Evolutionary conservation across 805 yeast genomes (phyloP), one percentile per base, ranked within the genome.

Genomic region (Nakazawaea sp.): DNA sequence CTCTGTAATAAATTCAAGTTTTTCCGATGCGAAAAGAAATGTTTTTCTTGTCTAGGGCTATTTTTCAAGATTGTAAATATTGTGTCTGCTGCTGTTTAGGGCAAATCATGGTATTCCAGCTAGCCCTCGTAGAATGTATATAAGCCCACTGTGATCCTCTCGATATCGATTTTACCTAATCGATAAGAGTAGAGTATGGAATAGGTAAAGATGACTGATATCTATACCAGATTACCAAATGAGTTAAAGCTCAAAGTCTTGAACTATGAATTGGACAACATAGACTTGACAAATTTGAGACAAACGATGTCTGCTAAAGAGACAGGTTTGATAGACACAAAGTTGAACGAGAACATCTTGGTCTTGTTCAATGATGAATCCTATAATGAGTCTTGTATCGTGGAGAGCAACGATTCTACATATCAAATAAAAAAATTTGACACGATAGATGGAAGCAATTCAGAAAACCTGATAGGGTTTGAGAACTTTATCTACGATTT

Each of bases 211-310:
- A 12, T 15, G 30, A 16, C 19, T 16, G 19, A 16, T 16, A 13
- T 28, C 16, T 30, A 30, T 24, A 16, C 34, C n/a, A 30, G 30
- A 24, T 24, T 37, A n/a, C 40, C 40, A 15, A 37, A 31, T 23
- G 40, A 37, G 25, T 37, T 37, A 33, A 37, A 37, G 25, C 27
- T 37, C 13, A 12, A 26, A 23, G 23, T 37, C 4, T 32, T 37
- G 16, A 18, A 32, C 17, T 18, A 11, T 3, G 27, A 18, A 11
- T 27, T 37, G 24, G 30, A 26, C 17, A 37, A 32, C 16, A 12
- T 7, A 15, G 40, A 37, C 20, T 32, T 37, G 33, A 17, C 8
- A 3, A 37, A 37, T 23, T 32, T 37, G 17, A 31, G 15, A 15
- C 6, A 9, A 19, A 28, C n/a, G 10, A 19, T 32, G n/a, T 29